These are phyloP conservation scores for Suhomyces yuchorum DNA, from an alignment of 1,139 yeast genomes.

Conservation along the genomic window DNA sequence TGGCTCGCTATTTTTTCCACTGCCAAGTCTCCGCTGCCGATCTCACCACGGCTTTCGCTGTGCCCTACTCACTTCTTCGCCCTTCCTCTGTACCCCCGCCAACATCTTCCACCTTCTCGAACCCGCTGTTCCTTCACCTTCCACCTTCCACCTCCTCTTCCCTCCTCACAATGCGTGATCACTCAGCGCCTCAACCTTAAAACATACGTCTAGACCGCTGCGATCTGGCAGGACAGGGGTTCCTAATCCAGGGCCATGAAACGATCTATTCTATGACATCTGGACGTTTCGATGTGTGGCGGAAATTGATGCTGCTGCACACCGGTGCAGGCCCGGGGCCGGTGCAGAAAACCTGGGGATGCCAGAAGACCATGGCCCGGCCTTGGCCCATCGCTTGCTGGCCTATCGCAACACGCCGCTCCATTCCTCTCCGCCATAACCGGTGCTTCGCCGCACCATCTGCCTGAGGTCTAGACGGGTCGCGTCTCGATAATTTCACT, in stretches of 20 bases:
- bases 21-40: too few species aligned
- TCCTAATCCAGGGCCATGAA: conserved; percentile 1
- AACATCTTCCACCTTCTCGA: too few species aligned
- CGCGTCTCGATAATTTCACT: conserved; percentile 4
- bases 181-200: not conserved
- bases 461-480: conserved; percentile 1
- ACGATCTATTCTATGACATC: conserved; percentile 3
- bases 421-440: too few species aligned
- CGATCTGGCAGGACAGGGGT: conserved; percentile 5
- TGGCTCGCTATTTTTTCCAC: too few species aligned
- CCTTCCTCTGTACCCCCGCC: too few species aligned
- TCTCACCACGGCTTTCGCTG: too few species aligned
- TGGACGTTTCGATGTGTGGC: conserved; percentile 3
- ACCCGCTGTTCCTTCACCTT: not conserved
- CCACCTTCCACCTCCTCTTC: not conserved
- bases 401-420: too few species aligned
- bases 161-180: not conserved
- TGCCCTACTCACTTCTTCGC: too few species aligned
- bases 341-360: not conserved
- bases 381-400: too few species aligned
- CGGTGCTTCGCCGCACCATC: not conserved
- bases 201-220: conserved; percentile 5
- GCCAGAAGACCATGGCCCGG: too few species aligned
- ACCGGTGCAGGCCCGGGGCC: not conserved
- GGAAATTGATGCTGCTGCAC: not conserved